Base-by-base conservation (phyloP, 108 stramenopile species). In the Cyclotella sp. region DNA sequence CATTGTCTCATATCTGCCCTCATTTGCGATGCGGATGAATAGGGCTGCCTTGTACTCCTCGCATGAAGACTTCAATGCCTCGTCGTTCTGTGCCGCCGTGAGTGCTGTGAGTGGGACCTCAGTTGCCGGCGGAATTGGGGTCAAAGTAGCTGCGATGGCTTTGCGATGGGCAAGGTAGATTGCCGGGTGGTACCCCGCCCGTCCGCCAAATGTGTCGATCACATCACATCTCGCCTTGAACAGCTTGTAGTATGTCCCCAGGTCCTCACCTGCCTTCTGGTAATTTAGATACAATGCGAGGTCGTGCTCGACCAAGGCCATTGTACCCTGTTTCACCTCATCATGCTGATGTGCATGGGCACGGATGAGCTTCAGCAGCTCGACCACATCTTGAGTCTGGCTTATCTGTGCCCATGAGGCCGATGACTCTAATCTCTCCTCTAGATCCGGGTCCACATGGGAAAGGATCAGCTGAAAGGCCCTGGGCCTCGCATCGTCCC, bases 181-280 rank as follows among this genome's bases (percentile, higher is more conserved):
- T n/a, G n/a, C 58, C 5, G 58, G 58, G 18, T 59, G 58, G 58
- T 59, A 59, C 27, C 58, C 58, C 7, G 58, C 53, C n/a, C 18
- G 15, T 13, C 53, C 53, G 14, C 53, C 53, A 19, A 54, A 54
- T 13, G 53, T 54, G 53, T n/a, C n/a, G n/a, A n/a, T n/a, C n/a
- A n/a, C n/a, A n/a, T n/a, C n/a, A n/a, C n/a, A n/a, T n/a, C n/a
- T n/a, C n/a, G n/a, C n/a, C n/a, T n/a, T n/a, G n/a, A n/a, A n/a
- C n/a, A n/a, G n/a, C n/a, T n/a, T n/a, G n/a, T n/a, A n/a, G n/a
- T n/a, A n/a, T n/a, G 15, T n/a, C 18, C 15, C 53, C 18, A 54
- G 28, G 6, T 59, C 58, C 24, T 6, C 7, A 8, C 58, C 30
- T 7, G 58, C 58, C 8, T 29, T 27, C 27, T 30, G n/a, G n/a